Evolutionary conservation across 2,329 filamentous ascomycete genomes (phyloP).

Genomic region (Aspergillus unguis): DNA sequence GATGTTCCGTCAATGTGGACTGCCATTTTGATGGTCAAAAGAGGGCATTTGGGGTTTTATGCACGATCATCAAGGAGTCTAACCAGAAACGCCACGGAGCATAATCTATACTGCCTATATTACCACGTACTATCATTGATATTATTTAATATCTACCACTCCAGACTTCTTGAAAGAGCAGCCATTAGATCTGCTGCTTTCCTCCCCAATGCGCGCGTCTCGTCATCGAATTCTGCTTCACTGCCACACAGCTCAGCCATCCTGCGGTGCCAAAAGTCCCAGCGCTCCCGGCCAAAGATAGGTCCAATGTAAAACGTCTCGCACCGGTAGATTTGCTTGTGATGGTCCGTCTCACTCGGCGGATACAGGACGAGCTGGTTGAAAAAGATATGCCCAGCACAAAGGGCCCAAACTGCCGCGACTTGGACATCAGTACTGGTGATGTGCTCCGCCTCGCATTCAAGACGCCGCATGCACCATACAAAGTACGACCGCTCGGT

Average conservation of each 20-base stretch:
- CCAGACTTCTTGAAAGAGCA: background rate
- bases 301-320: background rate
- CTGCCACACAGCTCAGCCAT: background rate
- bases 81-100: background rate
- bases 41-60: background rate
- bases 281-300: background rate
- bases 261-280: background rate
- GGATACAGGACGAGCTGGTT: background rate
- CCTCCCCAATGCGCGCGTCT: background rate
- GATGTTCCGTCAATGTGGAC: conserved; percentile 50
- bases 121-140: too few relatives aligned
- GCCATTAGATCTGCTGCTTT: background rate
- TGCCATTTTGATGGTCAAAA: background rate
- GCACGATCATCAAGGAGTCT: background rate
- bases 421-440: background rate
- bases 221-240: background rate
- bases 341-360: background rate
- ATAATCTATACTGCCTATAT: too few relatives aligned
- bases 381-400: background rate
- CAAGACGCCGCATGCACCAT: background rate
- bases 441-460: background rate
- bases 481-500: background rate
- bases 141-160: background rate
- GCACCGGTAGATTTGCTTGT: background rate
- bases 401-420: background rate